Evolutionary conservation across 805 yeast genomes (phyloP).

Genomic region (Cyberlindnera misumaiensis): DNA sequence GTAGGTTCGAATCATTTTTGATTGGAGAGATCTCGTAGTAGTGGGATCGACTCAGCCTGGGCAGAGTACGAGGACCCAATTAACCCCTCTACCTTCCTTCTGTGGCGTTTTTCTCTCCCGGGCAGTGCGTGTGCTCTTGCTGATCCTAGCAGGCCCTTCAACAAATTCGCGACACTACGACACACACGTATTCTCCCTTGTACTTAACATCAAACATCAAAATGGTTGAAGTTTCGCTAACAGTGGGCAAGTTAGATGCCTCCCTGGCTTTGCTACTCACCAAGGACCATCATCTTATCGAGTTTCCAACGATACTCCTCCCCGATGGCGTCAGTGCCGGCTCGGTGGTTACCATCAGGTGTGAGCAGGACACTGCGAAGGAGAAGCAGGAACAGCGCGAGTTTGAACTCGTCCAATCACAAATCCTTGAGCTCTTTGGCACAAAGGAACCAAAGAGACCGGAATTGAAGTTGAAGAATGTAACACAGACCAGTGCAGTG

Average conservation of each 20-base stretch:
- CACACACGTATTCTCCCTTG: too few species aligned
- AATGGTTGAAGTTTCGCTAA: slow-evolving; percentile 86
- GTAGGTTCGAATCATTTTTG: too few species aligned
- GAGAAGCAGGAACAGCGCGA: slow-evolving; percentile 52
- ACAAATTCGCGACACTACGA: too few species aligned
- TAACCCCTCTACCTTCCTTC: too few species aligned
- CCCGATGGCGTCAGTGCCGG: slow-evolving; percentile 93
- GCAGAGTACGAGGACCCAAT: too few species aligned
- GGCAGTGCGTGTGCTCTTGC: too few species aligned
- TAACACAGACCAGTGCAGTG: slow-evolving; percentile 92
- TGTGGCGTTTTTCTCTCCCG: too few species aligned
- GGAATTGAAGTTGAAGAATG: slow-evolving; percentile 58
- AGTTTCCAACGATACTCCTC: slow-evolving; percentile 88
- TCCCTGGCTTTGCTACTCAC: slow-evolving; percentile 88
- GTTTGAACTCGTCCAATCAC: slow-evolving; percentile 65
- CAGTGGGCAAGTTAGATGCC: slow-evolving; percentile 95
- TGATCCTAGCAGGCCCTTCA: too few species aligned
- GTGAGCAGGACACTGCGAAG: slow-evolving; percentile 66
- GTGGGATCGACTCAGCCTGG: too few species aligned
- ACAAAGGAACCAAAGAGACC: slow-evolving; percentile 67
- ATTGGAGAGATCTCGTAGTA: too few species aligned
- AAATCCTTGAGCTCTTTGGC: slow-evolving; percentile 69
- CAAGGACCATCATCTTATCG: slow-evolving; percentile 87
- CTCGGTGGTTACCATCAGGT: slow-evolving; percentile 77
- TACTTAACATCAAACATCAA: neutral